Evolutionary conservation across 352 stramenopile species (phyloP), one percentile per base, ranked within the genome.

Genomic region (Elongisporangium senticosum): DNA sequence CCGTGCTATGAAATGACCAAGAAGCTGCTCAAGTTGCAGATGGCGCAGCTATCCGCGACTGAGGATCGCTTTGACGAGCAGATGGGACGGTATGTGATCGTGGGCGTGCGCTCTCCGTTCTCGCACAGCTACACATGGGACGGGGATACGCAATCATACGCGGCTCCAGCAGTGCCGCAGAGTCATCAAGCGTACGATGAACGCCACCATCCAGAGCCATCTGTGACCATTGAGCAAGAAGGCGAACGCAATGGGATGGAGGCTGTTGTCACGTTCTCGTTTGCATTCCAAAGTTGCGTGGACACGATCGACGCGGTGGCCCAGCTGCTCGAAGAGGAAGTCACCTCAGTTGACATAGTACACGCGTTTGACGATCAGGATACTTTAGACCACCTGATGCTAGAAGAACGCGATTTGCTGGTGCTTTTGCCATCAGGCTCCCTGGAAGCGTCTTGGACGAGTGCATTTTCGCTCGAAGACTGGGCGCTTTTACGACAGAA

Each of bases 381-480:
- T 10, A 10, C 11, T 4, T 14, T 62, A 17, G 43, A 55, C 10
- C 23, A 61, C 14, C 26, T 74, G 26, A 22, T 72, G 7, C 48
- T 58, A 13, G 28, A 56, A 7, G 63, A 70, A 26, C 58, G 52
- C 22, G 51, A 59, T 28, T 4, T 70, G 52, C 24, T 70, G 17
- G 21, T 19, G 7, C 21, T 40, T 20, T 13, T 43, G 7, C 20
- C 57, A 1, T 13, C 15, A 7, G 47, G 23, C 5, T 10, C 37
- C 17, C 22, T 51, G n/a, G 62, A 68, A 22, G 26, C 56, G 19
- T 62, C 64, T 17, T 75, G 68, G 68, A 19, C 49, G 13, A 37
- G 20, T 2, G 15, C 49, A 7, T 67, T 61, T 19, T 48, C 64
- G 4, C 51, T 64, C 2, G 15, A 55, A 3, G 61, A 72, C n/a